Percentiles rank a stretch among this genome's conserved stretches.
These are phyloP conservation scores for Trichophyton schoenleinii DNA, from an alignment of 2,329 filamentous ascomycete species.

Conservation along the genomic window DNA sequence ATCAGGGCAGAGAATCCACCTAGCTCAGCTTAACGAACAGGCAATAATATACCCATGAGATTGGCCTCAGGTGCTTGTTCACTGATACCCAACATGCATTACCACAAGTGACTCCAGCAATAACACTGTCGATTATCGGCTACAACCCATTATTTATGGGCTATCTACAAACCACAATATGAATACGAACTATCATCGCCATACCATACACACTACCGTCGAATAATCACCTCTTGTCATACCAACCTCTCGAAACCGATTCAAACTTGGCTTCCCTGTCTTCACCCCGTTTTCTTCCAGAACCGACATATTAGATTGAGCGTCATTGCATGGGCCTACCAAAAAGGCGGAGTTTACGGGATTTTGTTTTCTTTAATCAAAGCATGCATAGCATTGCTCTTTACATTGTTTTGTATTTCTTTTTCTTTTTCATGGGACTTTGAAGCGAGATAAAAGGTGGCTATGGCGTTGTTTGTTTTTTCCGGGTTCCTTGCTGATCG, in stretches of 20 bases:
- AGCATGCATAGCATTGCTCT: slow-evolving; percentile 6
- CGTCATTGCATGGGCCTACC: slow-evolving; percentile 3
- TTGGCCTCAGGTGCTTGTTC: neutral
- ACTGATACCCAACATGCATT: neutral
- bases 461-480: neutral
- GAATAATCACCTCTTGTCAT: neutral
- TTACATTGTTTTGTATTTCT: neutral
- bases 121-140: neutral
- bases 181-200: neutral
- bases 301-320: slow-evolving; percentile 1
- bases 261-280: neutral
- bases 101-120: neutral
- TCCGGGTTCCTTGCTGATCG: neutral
- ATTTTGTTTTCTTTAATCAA: neutral
- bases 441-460: slow-evolving; percentile 2
- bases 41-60: neutral
- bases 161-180: neutral
- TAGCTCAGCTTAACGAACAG: neutral
- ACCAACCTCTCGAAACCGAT: neutral
- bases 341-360: slow-evolving; percentile 1
- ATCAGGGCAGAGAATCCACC: slow-evolving; percentile 1
- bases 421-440: neutral
- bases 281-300: neutral
- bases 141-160: neutral
- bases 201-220: neutral